Conservation (phyloP, 2,329 filamentous ascomycete species). For the Fusarium sp. region DNA sequence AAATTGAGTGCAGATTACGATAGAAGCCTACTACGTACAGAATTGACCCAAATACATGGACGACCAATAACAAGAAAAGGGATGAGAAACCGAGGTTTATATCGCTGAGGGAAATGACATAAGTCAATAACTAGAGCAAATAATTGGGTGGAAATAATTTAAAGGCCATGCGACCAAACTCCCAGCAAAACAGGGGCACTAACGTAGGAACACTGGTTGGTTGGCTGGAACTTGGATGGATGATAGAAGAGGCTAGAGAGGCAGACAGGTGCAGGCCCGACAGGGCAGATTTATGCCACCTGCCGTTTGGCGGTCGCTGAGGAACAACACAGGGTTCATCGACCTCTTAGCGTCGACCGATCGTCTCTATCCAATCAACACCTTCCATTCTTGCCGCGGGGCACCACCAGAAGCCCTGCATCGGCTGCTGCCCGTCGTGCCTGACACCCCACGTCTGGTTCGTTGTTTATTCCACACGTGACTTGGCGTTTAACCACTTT, state of each 20-base stretch:
- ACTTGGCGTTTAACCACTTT: constrained; percentile 8
- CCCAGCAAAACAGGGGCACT: constrained; percentile 8
- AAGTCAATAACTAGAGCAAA: neutral
- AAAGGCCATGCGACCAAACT: constrained; percentile 8
- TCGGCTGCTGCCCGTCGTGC: constrained; percentile 45
- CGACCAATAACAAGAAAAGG: neutral
- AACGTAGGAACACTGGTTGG: constrained; percentile 17
- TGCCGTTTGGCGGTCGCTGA: constrained; percentile 33
- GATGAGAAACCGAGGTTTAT: neutral
- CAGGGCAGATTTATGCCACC: constrained; percentile 35
- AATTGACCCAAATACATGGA: neutral
- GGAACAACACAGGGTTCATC: constrained; percentile 42
- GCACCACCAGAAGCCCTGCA: constrained; percentile 46
- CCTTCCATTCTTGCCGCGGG: constrained; percentile 42
- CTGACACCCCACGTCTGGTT: constrained; percentile 47
- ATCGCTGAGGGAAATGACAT: constrained; percentile 7
- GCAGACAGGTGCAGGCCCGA: constrained; percentile 1
- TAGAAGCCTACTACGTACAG: neutral
- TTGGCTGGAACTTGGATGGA: neutral
- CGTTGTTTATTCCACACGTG: constrained; percentile 40
- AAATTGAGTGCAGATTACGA: neutral
- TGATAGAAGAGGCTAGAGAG: neutral
- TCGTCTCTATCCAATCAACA: constrained; percentile 30
- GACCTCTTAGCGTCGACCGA: constrained; percentile 9
- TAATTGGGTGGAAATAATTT: constrained; percentile 17